phyloP scores from a whole-genome alignment of 768 basidiomycete genomes.

The Hortiboletus flavorubellus region DNA sequence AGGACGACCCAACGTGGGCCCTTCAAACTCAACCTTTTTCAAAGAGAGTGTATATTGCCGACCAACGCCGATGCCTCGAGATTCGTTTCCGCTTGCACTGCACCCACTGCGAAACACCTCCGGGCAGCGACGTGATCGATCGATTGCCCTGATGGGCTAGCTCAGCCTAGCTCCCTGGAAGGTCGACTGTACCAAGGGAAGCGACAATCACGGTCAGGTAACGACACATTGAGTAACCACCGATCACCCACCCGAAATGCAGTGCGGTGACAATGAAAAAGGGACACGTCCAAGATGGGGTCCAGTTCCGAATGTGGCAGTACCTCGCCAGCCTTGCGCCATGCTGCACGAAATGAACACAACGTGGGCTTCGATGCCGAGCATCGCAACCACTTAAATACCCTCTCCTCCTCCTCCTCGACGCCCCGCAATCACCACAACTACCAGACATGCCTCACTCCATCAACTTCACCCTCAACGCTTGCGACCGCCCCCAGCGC shows the following conservation, averaged over 20 bases:
- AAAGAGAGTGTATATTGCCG: neutral
- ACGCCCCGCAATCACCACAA: constrained; percentile 5
- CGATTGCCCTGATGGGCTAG: constrained; percentile 3
- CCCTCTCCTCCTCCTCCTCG: neutral
- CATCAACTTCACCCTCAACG: constrained; percentile 4
- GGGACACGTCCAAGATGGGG: neutral
- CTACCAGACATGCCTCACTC: constrained; percentile 5
- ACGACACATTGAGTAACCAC: too few relatives aligned
- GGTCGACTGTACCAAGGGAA: neutral
- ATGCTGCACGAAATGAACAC: constrained; percentile 3
- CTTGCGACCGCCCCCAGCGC: constrained; percentile 10
- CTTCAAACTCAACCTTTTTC: constrained; percentile 13
- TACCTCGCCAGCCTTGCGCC: constrained; percentile 4
- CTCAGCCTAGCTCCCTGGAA: constrained; percentile 1
- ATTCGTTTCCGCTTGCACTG: constrained; percentile 20
- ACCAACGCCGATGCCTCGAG: constrained; percentile 24
- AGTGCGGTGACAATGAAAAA: constrained; percentile 18
- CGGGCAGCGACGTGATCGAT: constrained; percentile 14
- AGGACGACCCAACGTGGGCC: constrained; percentile 11
- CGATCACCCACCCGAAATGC: neutral
- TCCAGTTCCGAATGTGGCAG: constrained; percentile 11
- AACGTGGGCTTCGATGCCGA: neutral
- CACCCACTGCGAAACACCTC: constrained; percentile 1
- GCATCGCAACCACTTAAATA: constrained; percentile 16
- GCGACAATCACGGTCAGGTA: neutral